Evolutionary conservation across 2,329 filamentous ascomycete species (phyloP).

Genomic region (Scedosporium minutisporum): DNA sequence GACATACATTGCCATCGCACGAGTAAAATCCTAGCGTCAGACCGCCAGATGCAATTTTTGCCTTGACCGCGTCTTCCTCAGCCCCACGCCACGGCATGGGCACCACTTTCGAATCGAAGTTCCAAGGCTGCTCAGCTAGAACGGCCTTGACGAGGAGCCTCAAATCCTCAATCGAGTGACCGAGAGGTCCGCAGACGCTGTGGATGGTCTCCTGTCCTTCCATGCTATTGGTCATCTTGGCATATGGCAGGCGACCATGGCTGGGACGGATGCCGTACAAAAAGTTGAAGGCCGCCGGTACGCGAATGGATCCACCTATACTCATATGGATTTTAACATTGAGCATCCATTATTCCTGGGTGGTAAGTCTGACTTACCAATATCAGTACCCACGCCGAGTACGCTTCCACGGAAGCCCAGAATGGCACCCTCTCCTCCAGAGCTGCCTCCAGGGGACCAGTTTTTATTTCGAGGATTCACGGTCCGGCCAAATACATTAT

Average conservation of each 20-base stretch:
- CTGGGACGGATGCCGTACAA: slow-evolving; percentile 14
- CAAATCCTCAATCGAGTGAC: slow-evolving; percentile 26
- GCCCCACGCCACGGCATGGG: slow-evolving; percentile 7
- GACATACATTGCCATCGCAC: slow-evolving; percentile 23
- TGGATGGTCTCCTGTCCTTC: slow-evolving; percentile 19
- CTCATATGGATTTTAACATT: background rate
- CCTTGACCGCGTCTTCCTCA: slow-evolving; percentile 17
- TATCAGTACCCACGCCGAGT: slow-evolving; percentile 31
- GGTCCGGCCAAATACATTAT: slow-evolving; percentile 53
- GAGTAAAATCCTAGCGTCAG: slow-evolving; percentile 23
- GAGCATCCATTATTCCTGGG: background rate
- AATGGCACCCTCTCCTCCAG: slow-evolving; percentile 44
- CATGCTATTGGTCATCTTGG: slow-evolving; percentile 10
- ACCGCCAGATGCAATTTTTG: slow-evolving; percentile 13
- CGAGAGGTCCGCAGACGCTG: slow-evolving; percentile 28
- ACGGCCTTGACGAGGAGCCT: slow-evolving; percentile 29
- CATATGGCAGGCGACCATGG: slow-evolving; percentile 11
- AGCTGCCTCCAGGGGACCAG: slow-evolving; percentile 53
- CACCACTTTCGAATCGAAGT: slow-evolving; percentile 21
- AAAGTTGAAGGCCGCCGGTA: slow-evolving; percentile 14
- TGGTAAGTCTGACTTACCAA: slow-evolving; percentile 16
- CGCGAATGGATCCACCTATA: slow-evolving; percentile 18
- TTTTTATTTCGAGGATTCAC: slow-evolving; percentile 54
- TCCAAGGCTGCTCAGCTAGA: slow-evolving; percentile 28
- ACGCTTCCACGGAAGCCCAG: slow-evolving; percentile 30